Conservation (phyloP, 495 filamentous ascomycete genomes). For the Parmelia sp. region DNA sequence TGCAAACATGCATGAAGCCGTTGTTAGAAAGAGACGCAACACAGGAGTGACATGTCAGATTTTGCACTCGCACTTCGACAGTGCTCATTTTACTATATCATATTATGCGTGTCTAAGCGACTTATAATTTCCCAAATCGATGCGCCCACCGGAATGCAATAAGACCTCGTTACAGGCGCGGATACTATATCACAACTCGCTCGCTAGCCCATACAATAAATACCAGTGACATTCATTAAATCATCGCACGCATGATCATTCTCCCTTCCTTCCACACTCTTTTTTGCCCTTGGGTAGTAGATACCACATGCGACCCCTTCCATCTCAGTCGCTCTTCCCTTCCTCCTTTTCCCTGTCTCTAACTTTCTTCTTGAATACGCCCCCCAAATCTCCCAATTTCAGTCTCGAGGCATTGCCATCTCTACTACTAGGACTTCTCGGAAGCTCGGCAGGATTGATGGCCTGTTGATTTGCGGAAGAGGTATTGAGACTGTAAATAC, state of each 20-base stretch:
- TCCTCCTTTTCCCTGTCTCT: conserved; percentile 25
- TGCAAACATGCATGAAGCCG: background rate
- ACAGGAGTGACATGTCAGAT: background rate
- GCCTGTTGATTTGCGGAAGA: conserved; percentile 12
- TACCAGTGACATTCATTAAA: background rate
- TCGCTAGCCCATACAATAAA: background rate
- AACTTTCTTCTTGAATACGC: conserved; percentile 34
- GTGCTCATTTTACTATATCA: background rate
- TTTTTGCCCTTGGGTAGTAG: background rate
- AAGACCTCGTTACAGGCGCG: background rate
- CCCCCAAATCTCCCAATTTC: conserved; percentile 29
- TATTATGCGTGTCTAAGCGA: background rate
- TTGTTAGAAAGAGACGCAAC: background rate
- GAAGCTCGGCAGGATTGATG: conserved; percentile 4
- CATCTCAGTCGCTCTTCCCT: background rate
- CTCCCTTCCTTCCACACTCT: background rate
- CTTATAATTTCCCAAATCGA: background rate
- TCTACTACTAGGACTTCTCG: conserved; percentile 17
- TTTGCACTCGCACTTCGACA: background rate
- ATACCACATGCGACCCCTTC: background rate
- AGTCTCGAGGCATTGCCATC: conserved; percentile 11
- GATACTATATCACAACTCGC: background rate
- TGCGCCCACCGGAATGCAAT: background rate
- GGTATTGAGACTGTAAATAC: conserved; percentile 26
- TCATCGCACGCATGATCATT: background rate